phyloP scores from a whole-genome alignment of 78 protist species.

The Dictyostelium citrinum region DNA sequence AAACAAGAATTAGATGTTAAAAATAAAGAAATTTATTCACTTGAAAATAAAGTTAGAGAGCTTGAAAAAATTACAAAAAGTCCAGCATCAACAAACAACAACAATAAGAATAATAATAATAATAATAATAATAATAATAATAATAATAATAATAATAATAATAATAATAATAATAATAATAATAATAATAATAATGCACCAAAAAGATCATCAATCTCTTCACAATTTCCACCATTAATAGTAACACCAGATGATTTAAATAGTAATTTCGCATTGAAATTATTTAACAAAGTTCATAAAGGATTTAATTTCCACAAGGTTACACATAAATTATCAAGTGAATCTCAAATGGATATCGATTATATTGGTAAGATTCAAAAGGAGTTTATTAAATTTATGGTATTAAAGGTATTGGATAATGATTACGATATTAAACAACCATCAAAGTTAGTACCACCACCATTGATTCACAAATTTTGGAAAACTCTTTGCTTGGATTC shows the following conservation, averaged over 20 bases:
- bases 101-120: no score
- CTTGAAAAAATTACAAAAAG: neutral
- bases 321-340: neutral
- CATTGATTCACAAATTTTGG: neutral
- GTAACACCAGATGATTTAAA: neutral
- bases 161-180: no score
- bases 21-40: neutral
- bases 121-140: no score
- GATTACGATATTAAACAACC: neutral
- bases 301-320: neutral
- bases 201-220: neutral
- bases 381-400: neutral
- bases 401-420: neutral
- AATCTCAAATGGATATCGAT: neutral
- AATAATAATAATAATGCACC: no score
- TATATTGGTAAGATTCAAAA: neutral
- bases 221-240: neutral
- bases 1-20: neutral
- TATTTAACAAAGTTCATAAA: neutral
- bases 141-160: no score
- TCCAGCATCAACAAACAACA: no score
- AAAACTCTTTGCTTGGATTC: neutral
- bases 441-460: neutral
- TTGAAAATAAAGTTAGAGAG: neutral
- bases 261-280: neutral